These are phyloP conservation scores for Diaporthe longicolla DNA, from an alignment of 2,329 filamentous ascomycete species.

Conservation along the genomic window DNA sequence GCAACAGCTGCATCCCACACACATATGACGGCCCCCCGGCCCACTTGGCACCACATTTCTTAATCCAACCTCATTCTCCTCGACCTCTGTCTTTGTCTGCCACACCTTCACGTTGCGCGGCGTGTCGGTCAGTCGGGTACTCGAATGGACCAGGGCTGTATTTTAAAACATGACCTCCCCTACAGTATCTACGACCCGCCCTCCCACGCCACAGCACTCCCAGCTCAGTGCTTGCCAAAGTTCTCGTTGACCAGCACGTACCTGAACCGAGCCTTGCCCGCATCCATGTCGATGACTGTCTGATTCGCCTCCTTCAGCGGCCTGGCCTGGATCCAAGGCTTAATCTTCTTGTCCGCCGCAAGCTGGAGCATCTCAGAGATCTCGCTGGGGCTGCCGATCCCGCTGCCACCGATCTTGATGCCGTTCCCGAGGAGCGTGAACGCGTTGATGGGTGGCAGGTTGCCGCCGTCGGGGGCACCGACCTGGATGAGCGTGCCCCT, in stretches of 20 bases:
- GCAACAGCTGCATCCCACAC: neutral
- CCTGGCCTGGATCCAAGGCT: conserved; percentile 68
- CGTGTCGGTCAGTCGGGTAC: neutral
- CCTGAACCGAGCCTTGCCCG: conserved; percentile 64
- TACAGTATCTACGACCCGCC: neutral
- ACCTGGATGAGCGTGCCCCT: conserved; percentile 76
- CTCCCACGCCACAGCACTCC: neutral
- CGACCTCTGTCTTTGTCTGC: too few relatives aligned
- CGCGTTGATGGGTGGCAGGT: conserved; percentile 61
- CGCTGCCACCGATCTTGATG: conserved; percentile 60
- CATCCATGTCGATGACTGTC: conserved; percentile 69
- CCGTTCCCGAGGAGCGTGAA: conserved; percentile 71
- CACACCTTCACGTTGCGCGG: neutral
- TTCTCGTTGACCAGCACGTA: conserved; percentile 63
- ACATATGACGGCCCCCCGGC: neutral
- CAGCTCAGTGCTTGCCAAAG: conserved; percentile 44
- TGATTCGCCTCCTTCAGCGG: conserved; percentile 69
- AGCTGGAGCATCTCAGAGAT: conserved; percentile 72
- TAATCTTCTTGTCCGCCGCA: conserved; percentile 68
- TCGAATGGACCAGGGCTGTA: neutral
- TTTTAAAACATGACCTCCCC: neutral
- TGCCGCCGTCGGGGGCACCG: conserved; percentile 69
- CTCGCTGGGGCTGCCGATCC: conserved; percentile 63
- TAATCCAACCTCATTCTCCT: neutral
- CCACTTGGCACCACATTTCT: neutral